Conservation (phyloP, 176 grass and related monocot species). For the Secale cereale region DNA sequence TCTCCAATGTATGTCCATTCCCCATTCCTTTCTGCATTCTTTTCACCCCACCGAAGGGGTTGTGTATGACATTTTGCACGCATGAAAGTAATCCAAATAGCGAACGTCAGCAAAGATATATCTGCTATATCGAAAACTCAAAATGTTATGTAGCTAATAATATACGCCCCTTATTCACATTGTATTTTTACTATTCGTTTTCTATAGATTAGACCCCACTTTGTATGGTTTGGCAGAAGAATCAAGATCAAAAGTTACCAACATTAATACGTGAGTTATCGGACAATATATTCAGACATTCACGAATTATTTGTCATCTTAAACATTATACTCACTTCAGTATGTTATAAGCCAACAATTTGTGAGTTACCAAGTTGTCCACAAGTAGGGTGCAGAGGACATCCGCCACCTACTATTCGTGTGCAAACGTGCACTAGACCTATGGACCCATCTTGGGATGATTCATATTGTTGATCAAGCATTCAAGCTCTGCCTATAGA, state of each 20-base stretch:
- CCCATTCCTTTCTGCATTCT: too few relatives aligned
- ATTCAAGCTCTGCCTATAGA: too few relatives aligned
- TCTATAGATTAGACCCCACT: neutral
- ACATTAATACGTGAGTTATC: too few relatives aligned
- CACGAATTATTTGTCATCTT: neutral
- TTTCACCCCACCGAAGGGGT: too few relatives aligned
- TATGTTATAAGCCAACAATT: neutral
- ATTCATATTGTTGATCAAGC: too few relatives aligned
- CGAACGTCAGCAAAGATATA: neutral
- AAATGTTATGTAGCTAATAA: neutral
- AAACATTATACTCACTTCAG: neutral
- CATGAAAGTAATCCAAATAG: neutral
- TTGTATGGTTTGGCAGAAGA: neutral
- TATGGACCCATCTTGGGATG: too few relatives aligned
- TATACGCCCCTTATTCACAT: neutral
- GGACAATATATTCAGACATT: too few relatives aligned
- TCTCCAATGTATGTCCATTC: too few relatives aligned
- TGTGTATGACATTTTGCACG: too few relatives aligned
- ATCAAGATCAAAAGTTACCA: neutral
- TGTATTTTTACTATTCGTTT: neutral
- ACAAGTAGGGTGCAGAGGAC: neutral
- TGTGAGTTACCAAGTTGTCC: neutral
- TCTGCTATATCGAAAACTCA: neutral
- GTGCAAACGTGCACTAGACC: too few relatives aligned
- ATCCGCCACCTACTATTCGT: too few relatives aligned